phyloP scores from a whole-genome alignment of 1,284 basidiomycete genomes.

The Leccinum ponderosum region DNA sequence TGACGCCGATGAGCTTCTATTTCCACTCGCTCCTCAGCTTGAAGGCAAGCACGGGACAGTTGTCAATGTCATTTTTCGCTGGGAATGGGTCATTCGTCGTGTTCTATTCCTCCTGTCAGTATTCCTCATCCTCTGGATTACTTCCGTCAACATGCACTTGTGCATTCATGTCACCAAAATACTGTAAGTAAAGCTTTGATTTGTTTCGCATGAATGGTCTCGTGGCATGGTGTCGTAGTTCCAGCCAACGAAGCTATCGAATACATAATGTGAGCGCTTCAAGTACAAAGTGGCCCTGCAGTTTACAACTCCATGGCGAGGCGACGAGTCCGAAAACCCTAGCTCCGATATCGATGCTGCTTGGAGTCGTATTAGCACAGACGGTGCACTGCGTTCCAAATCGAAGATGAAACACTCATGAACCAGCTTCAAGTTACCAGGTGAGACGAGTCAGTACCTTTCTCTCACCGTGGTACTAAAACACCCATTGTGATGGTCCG shows the following conservation, averaged over 20 bases:
- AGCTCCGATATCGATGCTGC: slow-evolving; percentile 13
- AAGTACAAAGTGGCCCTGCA: neutral
- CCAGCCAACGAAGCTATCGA: too few relatives aligned
- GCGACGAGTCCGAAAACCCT: slow-evolving; percentile 2
- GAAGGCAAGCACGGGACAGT: too few relatives aligned
- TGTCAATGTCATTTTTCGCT: neutral
- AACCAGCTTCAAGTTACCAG: neutral
- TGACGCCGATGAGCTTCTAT: too few relatives aligned
- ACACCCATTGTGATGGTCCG: neutral
- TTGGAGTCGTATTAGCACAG: slow-evolving; percentile 7
- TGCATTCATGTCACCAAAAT: too few relatives aligned
- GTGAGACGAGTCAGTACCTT: neutral
- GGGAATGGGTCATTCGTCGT: slow-evolving; percentile 5
- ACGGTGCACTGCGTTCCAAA: slow-evolving; percentile 2
- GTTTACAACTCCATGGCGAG: slow-evolving; percentile 2
- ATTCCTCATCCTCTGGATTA: too few relatives aligned
- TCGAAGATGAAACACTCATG: neutral
- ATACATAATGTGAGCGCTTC: too few relatives aligned
- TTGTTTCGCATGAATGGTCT: too few relatives aligned
- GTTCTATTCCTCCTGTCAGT: neutral
- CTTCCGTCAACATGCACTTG: too few relatives aligned
- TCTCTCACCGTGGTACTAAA: neutral
- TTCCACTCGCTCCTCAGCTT: neutral
- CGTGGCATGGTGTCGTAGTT: too few relatives aligned
- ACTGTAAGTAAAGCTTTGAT: too few relatives aligned